Evolutionary conservation across 2,329 filamentous ascomycete species (phyloP).

Genomic region (Alternaria incomplexa): DNA sequence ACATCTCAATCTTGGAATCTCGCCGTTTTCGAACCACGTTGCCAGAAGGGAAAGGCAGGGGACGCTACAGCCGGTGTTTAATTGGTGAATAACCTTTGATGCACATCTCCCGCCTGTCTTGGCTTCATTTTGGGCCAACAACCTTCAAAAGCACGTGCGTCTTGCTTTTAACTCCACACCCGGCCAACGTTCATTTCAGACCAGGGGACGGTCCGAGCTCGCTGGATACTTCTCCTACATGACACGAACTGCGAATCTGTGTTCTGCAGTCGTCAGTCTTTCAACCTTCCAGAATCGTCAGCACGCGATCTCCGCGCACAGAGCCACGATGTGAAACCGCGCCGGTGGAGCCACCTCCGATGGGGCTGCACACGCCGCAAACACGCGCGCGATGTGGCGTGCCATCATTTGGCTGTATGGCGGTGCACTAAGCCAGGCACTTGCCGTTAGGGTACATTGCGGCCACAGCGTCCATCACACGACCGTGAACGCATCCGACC

Average conservation of each 20-base stretch:
- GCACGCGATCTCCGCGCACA: not conserved
- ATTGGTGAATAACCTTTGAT: conserved; percentile 2
- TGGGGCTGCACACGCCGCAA: not conserved
- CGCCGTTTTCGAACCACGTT: not conserved
- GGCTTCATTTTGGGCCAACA: conserved; percentile 3
- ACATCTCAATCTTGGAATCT: not conserved
- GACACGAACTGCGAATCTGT: not conserved
- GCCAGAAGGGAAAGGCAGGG: conserved; percentile 1
- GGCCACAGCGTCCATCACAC: not conserved
- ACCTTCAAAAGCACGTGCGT: not conserved
- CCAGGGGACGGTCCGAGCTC: not conserved
- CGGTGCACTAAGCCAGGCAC: not conserved
- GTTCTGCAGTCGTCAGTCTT: not conserved
- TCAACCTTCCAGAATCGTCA: not conserved
- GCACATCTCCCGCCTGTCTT: conserved; percentile 8
- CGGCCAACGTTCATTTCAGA: conserved; percentile 3
- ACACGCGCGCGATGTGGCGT: not conserved
- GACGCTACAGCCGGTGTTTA: not conserved
- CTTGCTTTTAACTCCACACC: conserved; percentile 2
- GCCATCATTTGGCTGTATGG: not conserved
- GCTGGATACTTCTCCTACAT: conserved; percentile 1
- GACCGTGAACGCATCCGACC: not conserved
- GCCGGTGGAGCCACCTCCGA: not conserved
- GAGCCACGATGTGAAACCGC: not conserved
- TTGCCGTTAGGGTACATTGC: not conserved